Evolutionary conservation across 1,139 yeast genomes (phyloP).

Genomic region (Taiozyma sp.): DNA sequence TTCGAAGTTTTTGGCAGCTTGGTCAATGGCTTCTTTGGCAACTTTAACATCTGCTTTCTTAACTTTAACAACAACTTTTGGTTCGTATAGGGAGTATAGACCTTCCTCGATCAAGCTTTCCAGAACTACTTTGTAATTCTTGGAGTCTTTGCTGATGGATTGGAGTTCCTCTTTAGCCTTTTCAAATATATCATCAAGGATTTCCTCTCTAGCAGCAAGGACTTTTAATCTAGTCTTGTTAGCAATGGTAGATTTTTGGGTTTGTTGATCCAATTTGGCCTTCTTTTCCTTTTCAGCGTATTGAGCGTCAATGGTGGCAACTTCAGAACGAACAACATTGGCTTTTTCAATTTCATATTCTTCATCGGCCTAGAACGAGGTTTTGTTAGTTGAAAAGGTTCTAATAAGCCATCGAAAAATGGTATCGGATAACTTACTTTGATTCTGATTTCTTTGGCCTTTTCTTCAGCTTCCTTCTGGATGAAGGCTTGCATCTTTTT

Average conservation of each 20-base stretch:
- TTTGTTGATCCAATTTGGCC: constrained; percentile 89
- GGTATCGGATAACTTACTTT: constrained; percentile 36
- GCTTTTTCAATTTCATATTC: constrained; percentile 98
- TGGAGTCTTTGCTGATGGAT: constrained; percentile 41
- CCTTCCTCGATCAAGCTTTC: constrained; percentile 83
- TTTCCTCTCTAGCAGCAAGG: constrained; percentile 79
- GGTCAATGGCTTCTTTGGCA: constrained; percentile 57
- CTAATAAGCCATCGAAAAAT: not conserved
- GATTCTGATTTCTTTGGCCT: constrained; percentile 91
- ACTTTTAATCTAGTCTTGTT: constrained; percentile 93
- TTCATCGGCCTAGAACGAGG: constrained; percentile 63
- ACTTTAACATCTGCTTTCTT: constrained; percentile 62
- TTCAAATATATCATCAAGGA: constrained; percentile 68
- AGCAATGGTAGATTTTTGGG: constrained; percentile 89
- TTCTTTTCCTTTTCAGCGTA: constrained; percentile 86
- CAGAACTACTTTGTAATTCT: constrained; percentile 62
- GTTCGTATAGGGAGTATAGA: constrained; percentile 67
- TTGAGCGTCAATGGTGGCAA: constrained; percentile 75
- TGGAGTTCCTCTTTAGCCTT: constrained; percentile 61
- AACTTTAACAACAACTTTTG: constrained; percentile 55
- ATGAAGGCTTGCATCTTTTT: constrained; percentile 98
- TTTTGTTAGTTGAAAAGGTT: constrained; percentile 3
- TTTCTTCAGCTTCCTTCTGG: constrained; percentile 98
- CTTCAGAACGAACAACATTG: constrained; percentile 86
- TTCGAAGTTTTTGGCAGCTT: constrained; percentile 60